Evolutionary conservation across 352 stramenopile species (phyloP).

Genomic region (Blastocystis sp.): DNA sequence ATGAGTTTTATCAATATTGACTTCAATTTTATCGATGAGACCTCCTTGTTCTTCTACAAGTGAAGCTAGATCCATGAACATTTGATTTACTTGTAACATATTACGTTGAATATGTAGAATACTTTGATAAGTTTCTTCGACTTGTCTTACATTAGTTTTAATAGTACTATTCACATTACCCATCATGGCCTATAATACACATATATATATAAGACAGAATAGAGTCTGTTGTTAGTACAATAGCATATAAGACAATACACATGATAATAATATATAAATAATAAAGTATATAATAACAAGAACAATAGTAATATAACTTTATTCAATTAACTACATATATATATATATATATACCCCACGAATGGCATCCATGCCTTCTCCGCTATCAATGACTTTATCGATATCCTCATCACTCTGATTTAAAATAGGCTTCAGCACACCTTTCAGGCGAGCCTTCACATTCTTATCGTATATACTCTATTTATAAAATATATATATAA

Average conservation of each 20-base stretch:
- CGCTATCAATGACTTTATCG: slow-evolving; percentile 23
- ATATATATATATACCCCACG: not conserved
- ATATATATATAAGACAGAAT: no score
- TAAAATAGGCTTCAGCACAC: slow-evolving; percentile 27
- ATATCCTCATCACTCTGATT: slow-evolving; percentile 16
- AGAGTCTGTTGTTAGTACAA: no score
- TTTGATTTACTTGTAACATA: slow-evolving; percentile 35
- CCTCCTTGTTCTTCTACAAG: slow-evolving; percentile 33
- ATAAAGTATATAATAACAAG: no score
- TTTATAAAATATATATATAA: no score
- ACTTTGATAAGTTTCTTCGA: slow-evolving; percentile 31
- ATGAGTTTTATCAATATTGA: slow-evolving; percentile 20
- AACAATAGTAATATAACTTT: no score
- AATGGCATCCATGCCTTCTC: slow-evolving; percentile 28
- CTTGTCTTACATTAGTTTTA: slow-evolving; percentile 32
- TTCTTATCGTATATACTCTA: slow-evolving; percentile 38
- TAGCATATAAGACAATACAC: no score
- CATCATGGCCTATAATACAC: slow-evolving; percentile 25
- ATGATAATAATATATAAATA: no score
- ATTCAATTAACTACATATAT: no score
- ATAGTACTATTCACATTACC: slow-evolving; percentile 33
- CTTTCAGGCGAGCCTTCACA: slow-evolving; percentile 29
- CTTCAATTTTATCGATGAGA: slow-evolving; percentile 33
- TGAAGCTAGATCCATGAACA: slow-evolving; percentile 37
- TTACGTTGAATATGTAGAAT: slow-evolving; percentile 34